Evolutionary conservation across 192 early-diverging fungal genomes (phyloP).

Genomic region (Coemansia javaensis): DNA sequence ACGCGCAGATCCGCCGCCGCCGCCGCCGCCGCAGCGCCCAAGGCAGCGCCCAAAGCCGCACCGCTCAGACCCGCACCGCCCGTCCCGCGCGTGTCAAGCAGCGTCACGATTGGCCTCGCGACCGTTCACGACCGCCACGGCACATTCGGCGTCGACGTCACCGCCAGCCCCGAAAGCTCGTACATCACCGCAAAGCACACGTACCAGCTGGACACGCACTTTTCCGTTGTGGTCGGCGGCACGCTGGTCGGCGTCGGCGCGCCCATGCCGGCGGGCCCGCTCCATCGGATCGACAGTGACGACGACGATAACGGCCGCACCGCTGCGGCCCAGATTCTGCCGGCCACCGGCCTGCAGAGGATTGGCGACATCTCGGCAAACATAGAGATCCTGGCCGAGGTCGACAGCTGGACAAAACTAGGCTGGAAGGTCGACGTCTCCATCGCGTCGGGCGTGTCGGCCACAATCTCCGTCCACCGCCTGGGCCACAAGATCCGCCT

Average conservation of each 20-base stretch:
- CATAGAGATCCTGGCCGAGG: constrained; percentile 8
- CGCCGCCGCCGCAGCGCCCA: no score
- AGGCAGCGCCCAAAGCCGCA: background rate
- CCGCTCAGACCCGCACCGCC: background rate
- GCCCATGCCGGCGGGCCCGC: background rate
- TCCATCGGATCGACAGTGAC: constrained; percentile 1
- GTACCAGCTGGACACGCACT: constrained; percentile 19
- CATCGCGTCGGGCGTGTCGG: constrained; percentile 55
- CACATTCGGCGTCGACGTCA: constrained; percentile 7
- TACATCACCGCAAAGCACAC: constrained; percentile 10
- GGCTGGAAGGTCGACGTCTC: constrained; percentile 60
- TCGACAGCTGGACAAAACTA: constrained; percentile 44
- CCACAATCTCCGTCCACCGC: constrained; percentile 58
- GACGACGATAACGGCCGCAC: background rate
- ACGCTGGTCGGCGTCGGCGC: constrained; percentile 7
- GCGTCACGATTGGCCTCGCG: constrained; percentile 14
- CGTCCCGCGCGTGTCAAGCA: constrained; percentile 11
- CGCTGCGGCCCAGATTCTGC: background rate
- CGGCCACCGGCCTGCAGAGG: background rate
- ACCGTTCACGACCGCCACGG: background rate
- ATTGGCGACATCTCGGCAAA: constrained; percentile 7
- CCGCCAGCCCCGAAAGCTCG: constrained; percentile 12
- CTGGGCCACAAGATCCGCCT: constrained; percentile 64
- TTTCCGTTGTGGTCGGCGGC: constrained; percentile 12
- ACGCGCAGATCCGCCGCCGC: background rate